Base-by-base conservation (phyloP, 1,139 yeast genomes). In the Debaryomyces subglobosus region DNA sequence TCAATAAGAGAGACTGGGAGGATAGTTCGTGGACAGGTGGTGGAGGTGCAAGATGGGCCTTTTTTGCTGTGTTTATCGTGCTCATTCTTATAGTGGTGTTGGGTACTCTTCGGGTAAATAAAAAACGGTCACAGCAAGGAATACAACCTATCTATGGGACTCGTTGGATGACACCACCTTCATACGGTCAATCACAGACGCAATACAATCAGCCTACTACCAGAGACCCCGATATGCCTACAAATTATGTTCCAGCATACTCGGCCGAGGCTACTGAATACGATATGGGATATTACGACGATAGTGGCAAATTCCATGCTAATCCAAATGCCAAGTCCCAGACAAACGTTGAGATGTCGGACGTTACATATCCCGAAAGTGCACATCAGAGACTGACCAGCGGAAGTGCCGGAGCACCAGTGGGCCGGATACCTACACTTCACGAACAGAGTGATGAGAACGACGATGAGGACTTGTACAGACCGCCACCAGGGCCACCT, bases 151-250 rank as follows among this genome's bases (percentile, higher is more conserved):
- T 90, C 3, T 77, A 84, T 50, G 96, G 96, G 7, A 90, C 97
- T 0, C 82, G 89, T 8, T 91, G 97, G 95, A 80, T 91, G 77
- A 86, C 96, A 0, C 97, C 97, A 3, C 96, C 97, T 0, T 77
- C 87, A n/a, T 90, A 91, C 63, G 68, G 77, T 51, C 94, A 86
- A 59, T 81, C 94, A 3, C 90, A 88, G 58, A 74, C 73, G 48
- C 85, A 82, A 49, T 82, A 85, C 57, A 74, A 76, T 44, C 77
- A 72, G 48, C 75, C 77, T 0, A 62, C 64, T 25, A 56, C 58
- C 34, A 39, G 46, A 20, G 71, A 76, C 42, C 69, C 68, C 0
- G 77, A 66, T 20, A 60, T 65, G 49, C 72, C 72, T 1, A 60
- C 65, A 38, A 67, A 74, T 7, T 73, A 74, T 52, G 89, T 86